phyloP scores from a whole-genome alignment of 2,329 filamentous ascomycete genomes.

The Parasarocladium wereldwijsianum region DNA sequence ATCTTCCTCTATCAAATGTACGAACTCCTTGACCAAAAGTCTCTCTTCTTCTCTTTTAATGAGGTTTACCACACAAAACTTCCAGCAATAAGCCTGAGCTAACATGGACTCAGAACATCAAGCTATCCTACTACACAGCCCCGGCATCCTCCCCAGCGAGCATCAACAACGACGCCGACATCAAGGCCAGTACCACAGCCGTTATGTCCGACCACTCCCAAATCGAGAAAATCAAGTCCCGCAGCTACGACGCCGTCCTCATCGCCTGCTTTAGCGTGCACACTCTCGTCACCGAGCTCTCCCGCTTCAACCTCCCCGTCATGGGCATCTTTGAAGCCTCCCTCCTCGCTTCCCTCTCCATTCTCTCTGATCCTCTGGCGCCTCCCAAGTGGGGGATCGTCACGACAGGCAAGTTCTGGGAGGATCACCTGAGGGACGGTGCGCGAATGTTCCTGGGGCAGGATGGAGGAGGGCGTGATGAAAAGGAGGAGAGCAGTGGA shows the following conservation, averaged over 20 bases:
- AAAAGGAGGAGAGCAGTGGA: constrained; percentile 21
- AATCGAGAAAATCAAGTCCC: constrained; percentile 11
- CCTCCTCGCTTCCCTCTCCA: constrained; percentile 47
- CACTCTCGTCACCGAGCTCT: constrained; percentile 51
- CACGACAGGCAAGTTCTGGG: constrained; percentile 77
- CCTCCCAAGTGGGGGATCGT: constrained; percentile 65
- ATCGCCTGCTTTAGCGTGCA: constrained; percentile 84
- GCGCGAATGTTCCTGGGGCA: constrained; percentile 49
- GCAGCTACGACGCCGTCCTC: constrained; percentile 57
- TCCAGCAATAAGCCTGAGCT: not conserved
- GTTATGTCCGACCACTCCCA: constrained; percentile 42
- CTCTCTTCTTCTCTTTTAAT: constrained; percentile 4
- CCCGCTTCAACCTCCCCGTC: constrained; percentile 16
- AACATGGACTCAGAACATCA: constrained; percentile 17
- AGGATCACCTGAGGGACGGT: constrained; percentile 51
- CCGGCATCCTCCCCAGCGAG: constrained; percentile 48
- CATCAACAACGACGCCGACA: constrained; percentile 65
- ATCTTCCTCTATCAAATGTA: constrained; percentile 24
- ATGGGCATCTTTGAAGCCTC: constrained; percentile 79
- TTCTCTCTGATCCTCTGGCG: constrained; percentile 13
- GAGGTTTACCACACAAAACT: constrained; percentile 7
- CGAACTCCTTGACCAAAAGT: constrained; percentile 5
- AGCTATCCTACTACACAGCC: constrained; percentile 52
- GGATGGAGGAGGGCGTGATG: constrained; percentile 11
- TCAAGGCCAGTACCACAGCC: constrained; percentile 43